Evolutionary conservation across 2,329 filamentous ascomycete species (phyloP).

Genomic region (Pseudogymnoascus sp.): DNA sequence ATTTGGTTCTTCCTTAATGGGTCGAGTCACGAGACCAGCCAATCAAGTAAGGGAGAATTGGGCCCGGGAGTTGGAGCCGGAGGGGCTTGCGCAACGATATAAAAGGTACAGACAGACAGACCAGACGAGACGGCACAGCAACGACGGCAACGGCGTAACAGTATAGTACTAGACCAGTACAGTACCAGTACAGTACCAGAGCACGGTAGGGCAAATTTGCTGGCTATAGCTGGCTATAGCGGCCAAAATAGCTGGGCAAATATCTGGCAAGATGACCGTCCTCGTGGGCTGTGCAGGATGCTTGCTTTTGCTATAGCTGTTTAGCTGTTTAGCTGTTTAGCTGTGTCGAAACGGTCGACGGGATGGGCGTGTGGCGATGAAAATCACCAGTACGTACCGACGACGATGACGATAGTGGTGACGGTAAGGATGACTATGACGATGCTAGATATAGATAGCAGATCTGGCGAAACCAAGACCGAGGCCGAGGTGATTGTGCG

Average conservation of each 20-base stretch:
- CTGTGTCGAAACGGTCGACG: background rate
- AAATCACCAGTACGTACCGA: background rate
- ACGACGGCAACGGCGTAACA: no score
- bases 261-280: background rate
- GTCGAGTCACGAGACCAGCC: background rate
- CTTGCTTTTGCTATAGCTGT: background rate
- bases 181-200: no score
- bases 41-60: background rate
- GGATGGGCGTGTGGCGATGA: background rate
- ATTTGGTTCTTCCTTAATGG: background rate
- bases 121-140: background rate
- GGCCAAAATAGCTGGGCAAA: background rate
- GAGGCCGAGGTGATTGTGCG: background rate
- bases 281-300: background rate
- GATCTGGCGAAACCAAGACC: background rate
- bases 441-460: background rate
- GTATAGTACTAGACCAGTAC: no score
- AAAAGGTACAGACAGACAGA: background rate
- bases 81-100: background rate
- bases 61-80: background rate
- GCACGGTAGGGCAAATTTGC: no score
- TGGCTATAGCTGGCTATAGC: no score
- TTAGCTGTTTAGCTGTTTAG: conserved; percentile 1
- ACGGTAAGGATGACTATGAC: background rate
- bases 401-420: background rate